Percentiles rank a stretch among this genome's conserved stretches.
Evolutionary conservation across 805 yeast genomes (phyloP).

Genomic region (Pichia occidentalis): DNA sequence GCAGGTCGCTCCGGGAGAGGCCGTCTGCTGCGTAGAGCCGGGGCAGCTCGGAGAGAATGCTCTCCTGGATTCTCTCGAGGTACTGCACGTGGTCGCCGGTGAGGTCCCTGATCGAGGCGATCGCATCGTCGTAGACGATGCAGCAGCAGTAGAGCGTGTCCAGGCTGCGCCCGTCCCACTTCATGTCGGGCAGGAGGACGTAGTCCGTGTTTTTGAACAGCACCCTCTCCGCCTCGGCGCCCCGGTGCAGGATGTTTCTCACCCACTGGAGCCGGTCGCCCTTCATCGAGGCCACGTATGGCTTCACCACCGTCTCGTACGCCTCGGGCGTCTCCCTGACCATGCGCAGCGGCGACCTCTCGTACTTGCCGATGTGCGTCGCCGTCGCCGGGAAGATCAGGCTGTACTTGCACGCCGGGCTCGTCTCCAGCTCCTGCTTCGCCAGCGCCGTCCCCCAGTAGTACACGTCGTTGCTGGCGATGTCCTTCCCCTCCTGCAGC

Average conservation of each 20-base stretch:
- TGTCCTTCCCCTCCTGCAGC: conserved; percentile 26
- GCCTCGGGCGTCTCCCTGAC: conserved; percentile 76
- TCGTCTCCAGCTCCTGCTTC: conserved; percentile 36
- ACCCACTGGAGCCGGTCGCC: conserved; percentile 89
- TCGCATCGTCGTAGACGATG: conserved; percentile 62
- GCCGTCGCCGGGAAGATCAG: conserved; percentile 86
- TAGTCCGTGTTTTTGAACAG: conserved; percentile 62
- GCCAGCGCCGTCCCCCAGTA: conserved; percentile 61
- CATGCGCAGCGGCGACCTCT: conserved; percentile 51
- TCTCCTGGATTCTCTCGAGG: conserved; percentile 41
- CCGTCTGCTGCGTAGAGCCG: conserved; percentile 33
- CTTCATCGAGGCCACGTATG: conserved; percentile 69
- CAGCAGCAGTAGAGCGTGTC: conserved; percentile 73
- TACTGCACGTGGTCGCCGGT: conserved; percentile 50
- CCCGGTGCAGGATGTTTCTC: conserved; percentile 68
- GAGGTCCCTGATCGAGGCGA: conserved; percentile 72
- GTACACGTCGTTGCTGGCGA: conserved; percentile 77
- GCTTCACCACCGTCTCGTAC: conserved; percentile 56
- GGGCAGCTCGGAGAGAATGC: conserved; percentile 43
- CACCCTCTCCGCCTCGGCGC: conserved; percentile 81
- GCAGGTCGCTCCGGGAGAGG: conserved; percentile 48
- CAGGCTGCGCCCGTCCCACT: conserved; percentile 78
- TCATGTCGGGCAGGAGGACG: conserved; percentile 87
- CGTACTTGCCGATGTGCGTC: conserved; percentile 72
- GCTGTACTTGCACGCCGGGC: conserved; percentile 65